Evolutionary conservation across 2,329 filamentous ascomycete species (phyloP).

Genomic region (Biscogniauxia marginata): DNA sequence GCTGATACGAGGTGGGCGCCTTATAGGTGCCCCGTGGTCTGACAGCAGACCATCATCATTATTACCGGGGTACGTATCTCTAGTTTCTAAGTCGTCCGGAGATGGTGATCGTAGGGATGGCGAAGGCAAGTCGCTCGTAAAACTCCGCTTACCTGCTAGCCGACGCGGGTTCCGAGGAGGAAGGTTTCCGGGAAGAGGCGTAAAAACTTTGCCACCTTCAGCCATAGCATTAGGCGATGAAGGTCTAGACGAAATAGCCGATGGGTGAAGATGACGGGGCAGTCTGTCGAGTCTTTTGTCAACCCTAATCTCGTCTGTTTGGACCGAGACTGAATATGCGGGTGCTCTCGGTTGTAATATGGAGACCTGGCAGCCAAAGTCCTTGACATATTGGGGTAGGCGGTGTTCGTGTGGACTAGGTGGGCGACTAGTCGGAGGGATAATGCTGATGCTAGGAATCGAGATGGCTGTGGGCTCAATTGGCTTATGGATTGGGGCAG

Average conservation of each 20-base stretch:
- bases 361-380: constrained; percentile 77
- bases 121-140: constrained; percentile 46
- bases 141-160: constrained; percentile 46
- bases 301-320: constrained; percentile 89
- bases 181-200: constrained; percentile 51
- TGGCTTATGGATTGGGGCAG: constrained; percentile 25
- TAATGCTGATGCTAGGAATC: constrained; percentile 87
- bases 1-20: constrained; percentile 72
- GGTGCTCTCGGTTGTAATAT: constrained; percentile 46
- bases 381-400: constrained; percentile 79
- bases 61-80: constrained; percentile 73
- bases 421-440: constrained; percentile 84
- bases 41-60: constrained; percentile 77
- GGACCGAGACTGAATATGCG: constrained; percentile 58
- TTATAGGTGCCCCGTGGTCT: constrained; percentile 56
- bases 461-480: constrained; percentile 38
- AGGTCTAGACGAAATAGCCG: constrained; percentile 64
- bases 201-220: constrained; percentile 44
- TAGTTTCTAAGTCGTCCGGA: constrained; percentile 39
- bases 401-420: constrained; percentile 71
- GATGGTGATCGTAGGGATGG: constrained; percentile 42
- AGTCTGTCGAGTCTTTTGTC: constrained; percentile 74
- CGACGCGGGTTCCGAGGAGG: constrained; percentile 61
- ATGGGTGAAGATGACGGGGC: constrained; percentile 76
- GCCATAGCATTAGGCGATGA: constrained; percentile 47